Evolutionary conservation across 2,329 filamentous ascomycete genomes (phyloP).

Genomic region (Talaromyces pinophilus): DNA sequence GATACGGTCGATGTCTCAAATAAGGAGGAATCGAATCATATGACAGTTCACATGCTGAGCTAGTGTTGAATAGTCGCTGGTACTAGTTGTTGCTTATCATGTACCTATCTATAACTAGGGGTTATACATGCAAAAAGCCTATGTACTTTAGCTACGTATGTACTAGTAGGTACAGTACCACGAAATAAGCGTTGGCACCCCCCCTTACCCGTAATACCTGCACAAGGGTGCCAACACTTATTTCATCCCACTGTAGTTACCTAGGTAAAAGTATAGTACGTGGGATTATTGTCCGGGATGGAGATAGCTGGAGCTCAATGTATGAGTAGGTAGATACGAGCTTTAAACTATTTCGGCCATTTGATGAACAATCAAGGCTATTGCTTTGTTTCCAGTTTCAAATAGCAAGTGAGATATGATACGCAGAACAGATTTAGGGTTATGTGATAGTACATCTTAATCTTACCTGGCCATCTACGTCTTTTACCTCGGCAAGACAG

Average conservation of each 20-base stretch:
- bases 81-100: neutral
- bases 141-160: neutral
- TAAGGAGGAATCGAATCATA: neutral
- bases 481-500: no score
- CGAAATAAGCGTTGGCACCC: no score
- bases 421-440: neutral
- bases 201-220: no score
- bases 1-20: slow-evolving; percentile 1
- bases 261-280: neutral
- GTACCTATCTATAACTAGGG: no score
- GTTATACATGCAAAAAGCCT: neutral
- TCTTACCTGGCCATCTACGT: no score
- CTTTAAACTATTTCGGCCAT: neutral
- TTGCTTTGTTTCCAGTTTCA: neutral
- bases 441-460: neutral
- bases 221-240: no score
- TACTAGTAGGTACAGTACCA: no score
- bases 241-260: no score
- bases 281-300: neutral
- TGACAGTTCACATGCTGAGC: neutral
- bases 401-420: neutral
- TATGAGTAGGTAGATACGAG: neutral
- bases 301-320: neutral
- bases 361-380: neutral
- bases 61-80: neutral